Evolutionary conservation across 2,329 filamentous ascomycete species (phyloP).

Genomic region (Juglanconis sp.): DNA sequence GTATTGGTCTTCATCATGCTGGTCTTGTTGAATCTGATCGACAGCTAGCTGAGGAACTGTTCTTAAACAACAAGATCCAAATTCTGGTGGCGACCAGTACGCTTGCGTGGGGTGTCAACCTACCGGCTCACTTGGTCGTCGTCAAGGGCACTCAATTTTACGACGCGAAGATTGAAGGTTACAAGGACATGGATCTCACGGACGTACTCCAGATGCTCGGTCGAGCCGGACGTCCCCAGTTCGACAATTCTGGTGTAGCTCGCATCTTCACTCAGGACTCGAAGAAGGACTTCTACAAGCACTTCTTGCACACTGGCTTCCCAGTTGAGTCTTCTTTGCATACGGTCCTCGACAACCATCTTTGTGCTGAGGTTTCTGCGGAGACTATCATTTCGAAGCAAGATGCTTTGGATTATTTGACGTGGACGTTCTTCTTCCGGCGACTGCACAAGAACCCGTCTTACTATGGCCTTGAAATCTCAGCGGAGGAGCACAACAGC

Average conservation of each 20-base stretch:
- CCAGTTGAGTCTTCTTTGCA: conserved; percentile 95
- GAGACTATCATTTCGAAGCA: conserved; percentile 93
- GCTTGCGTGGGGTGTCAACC: conserved; percentile 95
- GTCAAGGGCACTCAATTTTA: conserved; percentile 99
- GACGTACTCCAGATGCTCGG: conserved; percentile 98
- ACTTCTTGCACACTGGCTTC: conserved; percentile 96
- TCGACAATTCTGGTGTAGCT: conserved; percentile 92
- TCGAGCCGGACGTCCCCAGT: conserved; percentile 90
- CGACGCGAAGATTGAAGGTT: conserved; percentile 95
- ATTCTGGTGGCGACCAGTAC: conserved; percentile 95
- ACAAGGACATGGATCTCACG: conserved; percentile 98
- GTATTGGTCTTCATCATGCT: conserved; percentile 94
- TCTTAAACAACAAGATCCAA: conserved; percentile 96
- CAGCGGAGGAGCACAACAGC: conserved; percentile 86
- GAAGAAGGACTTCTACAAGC: conserved; percentile 99
- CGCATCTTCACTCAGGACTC: conserved; percentile 96
- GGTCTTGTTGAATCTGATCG: conserved; percentile 94
- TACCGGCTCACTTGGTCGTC: conserved; percentile 93
- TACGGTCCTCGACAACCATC: conserved; percentile 94
- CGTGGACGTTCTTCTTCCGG: conserved; percentile 99
- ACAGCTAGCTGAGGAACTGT: conserved; percentile 87
- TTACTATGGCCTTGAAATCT: conserved; percentile 94
- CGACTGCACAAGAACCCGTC: conserved; percentile 96
- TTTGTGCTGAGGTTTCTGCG: conserved; percentile 90
- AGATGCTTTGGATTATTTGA: conserved; percentile 94